phyloP scores from a whole-genome alignment of 2,329 filamentous ascomycete genomes.

The Thelonectria olida region DNA sequence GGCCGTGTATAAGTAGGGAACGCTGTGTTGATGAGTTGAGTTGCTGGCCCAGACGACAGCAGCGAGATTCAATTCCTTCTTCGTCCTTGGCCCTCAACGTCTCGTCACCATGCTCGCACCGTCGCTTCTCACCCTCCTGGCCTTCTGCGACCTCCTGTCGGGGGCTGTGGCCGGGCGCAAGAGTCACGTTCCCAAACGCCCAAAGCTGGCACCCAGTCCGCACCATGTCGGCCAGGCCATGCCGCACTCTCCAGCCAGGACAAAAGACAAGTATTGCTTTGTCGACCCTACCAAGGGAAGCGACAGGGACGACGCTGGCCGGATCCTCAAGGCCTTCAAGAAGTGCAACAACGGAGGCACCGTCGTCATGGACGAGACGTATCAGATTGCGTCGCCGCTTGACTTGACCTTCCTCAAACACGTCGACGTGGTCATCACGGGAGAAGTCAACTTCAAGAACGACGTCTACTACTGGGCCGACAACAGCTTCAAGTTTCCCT shows the following conservation, averaged over 20 bases:
- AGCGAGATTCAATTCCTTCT: not conserved
- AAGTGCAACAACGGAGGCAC: conserved; percentile 70
- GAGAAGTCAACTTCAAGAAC: conserved; percentile 69
- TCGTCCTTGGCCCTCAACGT: not conserved
- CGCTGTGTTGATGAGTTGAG: not conserved
- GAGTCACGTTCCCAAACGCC: conserved; percentile 25
- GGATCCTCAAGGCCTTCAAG: conserved; percentile 36
- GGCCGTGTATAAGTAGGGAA: conserved; percentile 11
- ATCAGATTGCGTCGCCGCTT: conserved; percentile 70
- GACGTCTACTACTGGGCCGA: conserved; percentile 76
- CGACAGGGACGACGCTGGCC: conserved; percentile 25
- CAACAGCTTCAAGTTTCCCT: conserved; percentile 70
- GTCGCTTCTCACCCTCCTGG: conserved; percentile 19
- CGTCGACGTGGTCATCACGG: conserved; percentile 67
- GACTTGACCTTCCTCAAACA: conserved; percentile 71
- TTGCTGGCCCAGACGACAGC: not conserved
- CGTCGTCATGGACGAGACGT: conserved; percentile 67
- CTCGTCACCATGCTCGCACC: conserved; percentile 6
- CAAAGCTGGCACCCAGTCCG: conserved; percentile 28
- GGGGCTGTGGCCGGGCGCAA: conserved; percentile 13
- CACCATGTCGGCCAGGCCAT: conserved; percentile 28
- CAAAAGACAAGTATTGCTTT: conserved; percentile 27
- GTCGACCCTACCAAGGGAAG: conserved; percentile 28
- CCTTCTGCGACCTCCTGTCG: conserved; percentile 25
- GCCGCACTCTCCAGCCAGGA: conserved; percentile 27